These are phyloP conservation scores for Alternaria arborescens DNA, from an alignment of 2,329 filamentous ascomycete species.

Conservation along the genomic window DNA sequence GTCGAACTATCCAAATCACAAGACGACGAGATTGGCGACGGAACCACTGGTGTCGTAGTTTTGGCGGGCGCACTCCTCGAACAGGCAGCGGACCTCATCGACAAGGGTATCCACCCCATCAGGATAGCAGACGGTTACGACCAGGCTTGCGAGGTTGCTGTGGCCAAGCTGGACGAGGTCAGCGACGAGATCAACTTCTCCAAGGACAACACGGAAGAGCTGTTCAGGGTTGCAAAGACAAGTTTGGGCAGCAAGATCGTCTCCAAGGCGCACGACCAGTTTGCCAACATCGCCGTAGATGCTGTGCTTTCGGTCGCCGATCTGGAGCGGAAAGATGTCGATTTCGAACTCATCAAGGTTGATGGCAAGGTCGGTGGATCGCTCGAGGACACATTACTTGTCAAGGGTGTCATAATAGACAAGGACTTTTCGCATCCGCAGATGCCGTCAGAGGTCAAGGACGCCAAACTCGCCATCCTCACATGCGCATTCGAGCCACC, in stretches of 20 bases:
- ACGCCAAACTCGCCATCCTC: conserved; percentile 96
- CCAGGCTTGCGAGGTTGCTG: conserved; percentile 94
- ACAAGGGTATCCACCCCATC: conserved; percentile 99
- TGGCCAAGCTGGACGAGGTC: conserved; percentile 90
- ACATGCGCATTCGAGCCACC: conserved; percentile 98
- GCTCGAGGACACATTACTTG: conserved; percentile 90
- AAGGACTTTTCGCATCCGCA: conserved; percentile 99
- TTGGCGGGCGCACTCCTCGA: conserved; percentile 93
- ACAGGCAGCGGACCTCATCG: conserved; percentile 96
- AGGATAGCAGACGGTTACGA: conserved; percentile 98
- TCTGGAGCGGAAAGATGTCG: conserved; percentile 93
- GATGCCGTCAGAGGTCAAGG: conserved; percentile 94
- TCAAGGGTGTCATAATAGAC: conserved; percentile 98
- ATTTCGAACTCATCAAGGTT: conserved; percentile 99
- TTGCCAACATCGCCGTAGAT: conserved; percentile 95
- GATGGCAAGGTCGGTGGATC: conserved; percentile 97
- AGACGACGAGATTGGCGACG: conserved; percentile 98
- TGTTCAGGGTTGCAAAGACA: conserved; percentile 94
- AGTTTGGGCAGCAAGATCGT: conserved; percentile 99
- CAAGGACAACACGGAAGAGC: conserved; percentile 79
- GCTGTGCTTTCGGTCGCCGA: conserved; percentile 97
- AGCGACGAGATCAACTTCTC: conserved; percentile 90
- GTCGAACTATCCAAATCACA: conserved; percentile 98
- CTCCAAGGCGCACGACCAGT: conserved; percentile 98
- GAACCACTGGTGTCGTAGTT: conserved; percentile 96